phyloP scores from a whole-genome alignment of 1,284 basidiomycete species.

The Afroboletus lepidellus region DNA sequence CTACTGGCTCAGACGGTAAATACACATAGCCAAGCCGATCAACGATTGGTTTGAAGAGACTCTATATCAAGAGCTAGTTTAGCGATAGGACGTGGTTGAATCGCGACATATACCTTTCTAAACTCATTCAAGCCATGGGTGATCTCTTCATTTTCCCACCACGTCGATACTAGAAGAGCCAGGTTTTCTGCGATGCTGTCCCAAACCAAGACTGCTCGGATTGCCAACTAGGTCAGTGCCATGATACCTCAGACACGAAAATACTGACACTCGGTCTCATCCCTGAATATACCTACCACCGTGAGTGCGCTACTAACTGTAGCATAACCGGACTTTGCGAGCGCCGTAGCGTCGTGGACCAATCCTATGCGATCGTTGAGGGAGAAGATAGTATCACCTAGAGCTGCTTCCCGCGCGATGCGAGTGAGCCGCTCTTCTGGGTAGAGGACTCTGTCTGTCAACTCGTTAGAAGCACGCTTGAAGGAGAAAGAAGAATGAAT shows the following conservation, averaged over 20 bases:
- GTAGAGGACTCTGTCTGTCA: slow-evolving; percentile 85
- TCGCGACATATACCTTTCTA: slow-evolving; percentile 49
- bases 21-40: slow-evolving; percentile 82
- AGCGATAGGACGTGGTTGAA: not conserved
- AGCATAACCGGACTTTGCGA: slow-evolving; percentile 79
- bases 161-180: slow-evolving; percentile 59
- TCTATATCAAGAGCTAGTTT: slow-evolving; percentile 36
- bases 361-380: slow-evolving; percentile 87
- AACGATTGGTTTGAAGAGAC: slow-evolving; percentile 79
- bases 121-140: slow-evolving; percentile 63
- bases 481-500: not conserved
- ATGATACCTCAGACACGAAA: not conserved
- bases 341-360: slow-evolving; percentile 76
- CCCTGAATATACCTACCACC: slow-evolving; percentile 64
- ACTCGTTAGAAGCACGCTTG: slow-evolving; percentile 2
- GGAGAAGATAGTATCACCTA: slow-evolving; percentile 63
- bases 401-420: slow-evolving; percentile 80
- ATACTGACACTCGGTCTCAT: slow-evolving; percentile 73
- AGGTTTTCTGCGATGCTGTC: slow-evolving; percentile 60
- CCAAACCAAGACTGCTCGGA: slow-evolving; percentile 68
- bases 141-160: slow-evolving; percentile 82
- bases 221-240: slow-evolving; percentile 6
- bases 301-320: slow-evolving; percentile 77
- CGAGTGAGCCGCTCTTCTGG: slow-evolving; percentile 75
- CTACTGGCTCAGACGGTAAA: slow-evolving; percentile 65